Conservation (phyloP, 1,284 basidiomycete genomes). For the Inonotus obliquus region DNA sequence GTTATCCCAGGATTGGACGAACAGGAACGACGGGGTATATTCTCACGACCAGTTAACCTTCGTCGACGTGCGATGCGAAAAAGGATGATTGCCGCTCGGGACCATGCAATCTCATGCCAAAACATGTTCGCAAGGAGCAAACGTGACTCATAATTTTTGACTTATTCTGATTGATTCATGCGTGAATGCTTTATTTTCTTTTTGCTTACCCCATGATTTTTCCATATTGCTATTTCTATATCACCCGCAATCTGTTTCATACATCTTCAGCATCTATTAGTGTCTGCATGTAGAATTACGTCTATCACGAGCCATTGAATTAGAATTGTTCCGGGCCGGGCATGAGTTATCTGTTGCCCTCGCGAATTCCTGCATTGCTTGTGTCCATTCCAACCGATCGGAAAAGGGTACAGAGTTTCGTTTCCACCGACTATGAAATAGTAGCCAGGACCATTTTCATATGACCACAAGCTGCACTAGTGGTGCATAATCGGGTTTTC, state of each 20-base stretch:
- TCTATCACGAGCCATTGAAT: not conserved
- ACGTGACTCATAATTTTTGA: constrained; percentile 5
- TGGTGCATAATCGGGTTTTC: no score
- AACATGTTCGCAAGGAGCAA: constrained; percentile 8
- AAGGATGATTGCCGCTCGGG: not conserved
- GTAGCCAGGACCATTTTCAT: no score
- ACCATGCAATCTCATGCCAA: not conserved
- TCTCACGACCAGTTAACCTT: constrained; percentile 28
- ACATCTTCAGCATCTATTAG: not conserved
- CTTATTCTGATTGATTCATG: not conserved
- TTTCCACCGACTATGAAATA: no score
- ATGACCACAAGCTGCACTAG: no score
- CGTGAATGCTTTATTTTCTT: not conserved
- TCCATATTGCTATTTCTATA: not conserved
- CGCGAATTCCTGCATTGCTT: no score
- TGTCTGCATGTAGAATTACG: not conserved
- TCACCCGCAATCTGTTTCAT: not conserved
- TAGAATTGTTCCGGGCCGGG: no score
- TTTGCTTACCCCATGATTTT: not conserved
- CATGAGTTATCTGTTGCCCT: no score
- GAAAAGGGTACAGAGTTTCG: no score
- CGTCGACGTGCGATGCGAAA: constrained; percentile 21
- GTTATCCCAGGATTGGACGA: constrained; percentile 43
- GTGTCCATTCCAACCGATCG: no score
- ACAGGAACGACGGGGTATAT: constrained; percentile 41